phyloP scores from a whole-genome alignment of 1,139 yeast genomes.

The Protomyces lactucae-debilis region DNA sequence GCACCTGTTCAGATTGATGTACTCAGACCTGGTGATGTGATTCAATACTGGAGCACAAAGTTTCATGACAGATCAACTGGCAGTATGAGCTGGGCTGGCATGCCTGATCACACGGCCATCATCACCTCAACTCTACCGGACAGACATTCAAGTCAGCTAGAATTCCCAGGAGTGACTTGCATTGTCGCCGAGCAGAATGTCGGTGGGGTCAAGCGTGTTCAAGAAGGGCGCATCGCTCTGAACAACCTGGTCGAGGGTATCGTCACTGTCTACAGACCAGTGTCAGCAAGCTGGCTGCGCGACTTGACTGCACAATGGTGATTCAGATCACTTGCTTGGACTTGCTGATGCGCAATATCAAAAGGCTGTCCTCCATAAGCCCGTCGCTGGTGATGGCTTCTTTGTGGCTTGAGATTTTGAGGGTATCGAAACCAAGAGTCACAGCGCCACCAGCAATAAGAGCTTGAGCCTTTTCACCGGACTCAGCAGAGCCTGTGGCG shows the following conservation, averaged over 20 bases:
- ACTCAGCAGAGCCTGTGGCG: slow-evolving; percentile 29
- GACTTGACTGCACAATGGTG: not conserved
- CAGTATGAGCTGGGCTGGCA: slow-evolving; percentile 45
- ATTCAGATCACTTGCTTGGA: slow-evolving; percentile 31
- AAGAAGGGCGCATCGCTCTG: slow-evolving; percentile 47
- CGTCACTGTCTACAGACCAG: slow-evolving; percentile 53
- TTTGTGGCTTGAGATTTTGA: slow-evolving; percentile 51
- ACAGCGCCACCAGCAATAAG: slow-evolving; percentile 69
- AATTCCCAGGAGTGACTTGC: slow-evolving; percentile 18
- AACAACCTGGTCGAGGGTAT: slow-evolving; percentile 49
- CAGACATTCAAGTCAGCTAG: not conserved
- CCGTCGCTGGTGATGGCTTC: slow-evolving; percentile 50
- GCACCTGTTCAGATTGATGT: slow-evolving; percentile 37
- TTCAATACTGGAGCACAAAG: slow-evolving; percentile 47
- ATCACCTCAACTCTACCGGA: slow-evolving; percentile 42
- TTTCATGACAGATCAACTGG: slow-evolving; percentile 40
- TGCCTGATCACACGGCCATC: slow-evolving; percentile 65
- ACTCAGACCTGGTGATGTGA: slow-evolving; percentile 47
- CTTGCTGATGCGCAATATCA: slow-evolving; percentile 73
- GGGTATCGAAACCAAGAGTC: slow-evolving; percentile 58
- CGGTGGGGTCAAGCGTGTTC: slow-evolving; percentile 42
- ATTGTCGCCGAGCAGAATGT: slow-evolving; percentile 52
- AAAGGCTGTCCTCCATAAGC: slow-evolving; percentile 55
- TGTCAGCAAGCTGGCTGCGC: slow-evolving; percentile 33
- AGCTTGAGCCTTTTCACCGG: slow-evolving; percentile 55